A percentile compares a stretch with the other conserved stretches of the same genome.
phyloP scores from a whole-genome alignment of 352 stramenopile genomes.

The Phytophthora vignae region DNA sequence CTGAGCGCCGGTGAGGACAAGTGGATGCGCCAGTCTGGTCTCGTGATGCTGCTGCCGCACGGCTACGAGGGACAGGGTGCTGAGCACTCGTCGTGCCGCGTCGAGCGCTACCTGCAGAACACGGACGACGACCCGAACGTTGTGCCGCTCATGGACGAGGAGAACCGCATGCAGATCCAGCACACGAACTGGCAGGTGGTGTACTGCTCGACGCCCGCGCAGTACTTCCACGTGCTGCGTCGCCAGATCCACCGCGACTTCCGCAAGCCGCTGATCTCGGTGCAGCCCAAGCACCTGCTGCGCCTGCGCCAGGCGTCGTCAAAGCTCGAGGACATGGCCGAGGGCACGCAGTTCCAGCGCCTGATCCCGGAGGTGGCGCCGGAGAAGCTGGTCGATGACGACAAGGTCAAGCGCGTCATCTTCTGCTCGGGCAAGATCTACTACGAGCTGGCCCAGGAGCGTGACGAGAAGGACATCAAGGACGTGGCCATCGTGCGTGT shows the following conservation, averaged over 20 bases:
- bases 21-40: conserved; percentile 95
- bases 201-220: conserved; percentile 95
- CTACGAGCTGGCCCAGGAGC: conserved; percentile 95
- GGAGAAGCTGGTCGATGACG: conserved; percentile 57
- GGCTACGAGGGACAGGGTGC: conserved; percentile 97
- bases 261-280: conserved; percentile 97
- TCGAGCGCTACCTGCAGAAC: conserved; percentile 96
- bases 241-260: conserved; percentile 97
- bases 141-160: conserved; percentile 92
- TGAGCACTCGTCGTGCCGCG: conserved; percentile 95
- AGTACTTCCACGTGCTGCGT: conserved; percentile 93
- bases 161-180: conserved; percentile 97
- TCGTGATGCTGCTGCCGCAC: conserved; percentile 96
- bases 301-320: conserved; percentile 92
- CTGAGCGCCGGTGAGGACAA: conserved; percentile 97
- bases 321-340: conserved; percentile 93
- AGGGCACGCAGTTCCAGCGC: conserved; percentile 93
- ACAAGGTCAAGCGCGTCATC: conserved; percentile 84
- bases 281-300: conserved; percentile 96
- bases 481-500: conserved; percentile 93
- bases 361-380: conserved; percentile 87
- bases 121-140: conserved; percentile 96
- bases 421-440: conserved; percentile 98
- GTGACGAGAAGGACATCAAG: conserved; percentile 86
- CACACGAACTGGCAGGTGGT: conserved; percentile 97